A percentile compares a stretch with the other conserved stretches of the same genome.
Evolutionary conservation across 306 rosid genomes (phyloP).

Genomic region (Hippophae tibetana): DNA sequence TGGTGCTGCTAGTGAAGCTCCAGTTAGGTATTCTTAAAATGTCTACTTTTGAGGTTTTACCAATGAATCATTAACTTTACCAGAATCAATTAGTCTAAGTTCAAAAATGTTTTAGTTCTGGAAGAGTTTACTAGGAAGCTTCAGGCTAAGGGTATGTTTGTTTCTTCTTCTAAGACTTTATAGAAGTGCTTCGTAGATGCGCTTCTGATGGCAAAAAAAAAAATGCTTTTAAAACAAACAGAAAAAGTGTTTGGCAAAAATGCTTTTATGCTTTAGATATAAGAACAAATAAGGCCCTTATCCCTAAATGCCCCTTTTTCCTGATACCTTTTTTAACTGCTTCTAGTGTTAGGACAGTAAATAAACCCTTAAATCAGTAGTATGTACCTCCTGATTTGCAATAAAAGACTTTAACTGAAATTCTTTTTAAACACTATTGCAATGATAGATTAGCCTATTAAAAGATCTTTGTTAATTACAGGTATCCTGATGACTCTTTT

Average conservation of each 20-base stretch:
- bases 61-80: background rate
- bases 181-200: no score
- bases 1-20: slow-evolving; percentile 73
- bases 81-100: background rate
- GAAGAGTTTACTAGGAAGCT: no score
- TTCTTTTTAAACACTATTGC: background rate
- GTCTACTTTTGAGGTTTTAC: slow-evolving; percentile 8
- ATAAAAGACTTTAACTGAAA: no score
- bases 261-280: background rate
- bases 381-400: background rate
- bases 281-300: no score
- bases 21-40: slow-evolving; percentile 47
- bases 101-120: background rate
- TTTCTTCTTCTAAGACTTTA: no score
- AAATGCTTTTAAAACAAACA: no score
- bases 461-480: slow-evolving; percentile 23
- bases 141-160: no score
- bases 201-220: no score
- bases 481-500: slow-evolving; percentile 96
- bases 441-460: background rate
- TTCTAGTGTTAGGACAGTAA: no score
- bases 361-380: no score
- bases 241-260: background rate
- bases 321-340: no score
- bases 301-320: no score